Percentiles rank a stretch among this genome's conserved stretches.
phyloP scores from a whole-genome alignment of 2,329 filamentous ascomycete species.

The Epichloe aotearoae region DNA sequence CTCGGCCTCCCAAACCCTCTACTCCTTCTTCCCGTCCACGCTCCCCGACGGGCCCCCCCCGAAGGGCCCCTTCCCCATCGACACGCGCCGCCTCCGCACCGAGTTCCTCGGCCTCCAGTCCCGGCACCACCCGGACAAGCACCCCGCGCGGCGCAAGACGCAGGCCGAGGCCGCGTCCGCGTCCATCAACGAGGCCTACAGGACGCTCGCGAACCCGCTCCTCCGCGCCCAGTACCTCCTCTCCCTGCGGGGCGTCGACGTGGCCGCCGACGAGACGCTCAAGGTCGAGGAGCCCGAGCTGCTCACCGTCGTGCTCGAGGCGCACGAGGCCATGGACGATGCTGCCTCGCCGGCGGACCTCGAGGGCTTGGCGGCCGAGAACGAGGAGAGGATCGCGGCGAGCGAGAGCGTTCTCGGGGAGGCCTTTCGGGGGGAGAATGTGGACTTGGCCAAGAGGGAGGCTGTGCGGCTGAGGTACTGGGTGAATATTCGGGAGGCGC shows the following conservation, averaged over 20 bases:
- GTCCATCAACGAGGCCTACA: constrained; percentile 84
- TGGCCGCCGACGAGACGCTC: constrained; percentile 64
- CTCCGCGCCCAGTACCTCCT: constrained; percentile 82
- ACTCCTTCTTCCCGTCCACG: constrained; percentile 76
- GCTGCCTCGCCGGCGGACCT: constrained; percentile 55
- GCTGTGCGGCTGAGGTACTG: constrained; percentile 75
- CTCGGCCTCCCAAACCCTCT: constrained; percentile 42
- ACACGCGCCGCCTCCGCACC: constrained; percentile 54
- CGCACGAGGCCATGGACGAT: constrained; percentile 61
- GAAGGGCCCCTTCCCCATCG: constrained; percentile 58
- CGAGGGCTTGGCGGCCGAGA: constrained; percentile 44
- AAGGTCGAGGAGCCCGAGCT: constrained; percentile 55
- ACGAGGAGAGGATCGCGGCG: constrained; percentile 50
- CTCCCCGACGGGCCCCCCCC: constrained; percentile 71
- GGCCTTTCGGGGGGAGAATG: constrained; percentile 53
- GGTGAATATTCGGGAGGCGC: constrained; percentile 70
- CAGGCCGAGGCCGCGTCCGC: constrained; percentile 66
- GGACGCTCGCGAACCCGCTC: constrained; percentile 66
- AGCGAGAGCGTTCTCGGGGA: constrained; percentile 50
- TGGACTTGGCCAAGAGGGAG: constrained; percentile 55
- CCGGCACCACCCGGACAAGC: constrained; percentile 60
- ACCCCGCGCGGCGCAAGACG: constrained; percentile 38
- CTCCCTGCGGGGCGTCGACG: constrained; percentile 58
- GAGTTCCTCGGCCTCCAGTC: constrained; percentile 83
- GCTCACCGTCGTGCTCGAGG: constrained; percentile 68